Percentiles rank a stretch among this genome's conserved stretches.
phyloP scores from a whole-genome alignment of 805 yeast genomes.

The Metschnikowia henanensis region DNA sequence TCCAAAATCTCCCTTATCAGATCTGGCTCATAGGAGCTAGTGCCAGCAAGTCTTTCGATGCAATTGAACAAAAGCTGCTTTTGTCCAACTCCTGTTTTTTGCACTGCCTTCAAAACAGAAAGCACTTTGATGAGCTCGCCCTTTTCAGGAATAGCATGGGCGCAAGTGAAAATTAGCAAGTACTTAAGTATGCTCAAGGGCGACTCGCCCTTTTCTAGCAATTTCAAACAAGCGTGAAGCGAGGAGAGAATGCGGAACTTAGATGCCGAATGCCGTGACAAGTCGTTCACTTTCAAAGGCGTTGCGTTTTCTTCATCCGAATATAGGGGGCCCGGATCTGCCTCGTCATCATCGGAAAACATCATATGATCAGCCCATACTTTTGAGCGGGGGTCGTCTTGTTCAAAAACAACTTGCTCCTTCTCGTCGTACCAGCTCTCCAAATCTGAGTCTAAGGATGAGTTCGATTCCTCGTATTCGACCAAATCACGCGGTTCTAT shows the following conservation, averaged over 20 bases:
- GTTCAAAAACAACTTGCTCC: neutral
- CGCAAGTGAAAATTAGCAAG: constrained; percentile 23
- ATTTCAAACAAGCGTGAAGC: constrained; percentile 15
- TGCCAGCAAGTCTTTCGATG: constrained; percentile 23
- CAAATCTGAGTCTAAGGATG: neutral
- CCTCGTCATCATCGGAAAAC: constrained; percentile 27
- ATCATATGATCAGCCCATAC: constrained; percentile 29
- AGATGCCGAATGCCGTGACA: constrained; percentile 4
- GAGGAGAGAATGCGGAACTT: constrained; percentile 19
- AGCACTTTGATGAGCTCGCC: constrained; percentile 18
- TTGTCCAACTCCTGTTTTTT: constrained; percentile 19
- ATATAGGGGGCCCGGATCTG: constrained; percentile 16
- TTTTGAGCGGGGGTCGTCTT: neutral
- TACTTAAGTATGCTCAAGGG: constrained; percentile 25
- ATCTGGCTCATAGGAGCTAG: neutral
- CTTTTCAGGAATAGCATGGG: constrained; percentile 19
- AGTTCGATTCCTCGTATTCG: neutral
- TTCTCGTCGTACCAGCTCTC: constrained; percentile 10
- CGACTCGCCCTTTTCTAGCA: constrained; percentile 31
- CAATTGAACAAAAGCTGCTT: constrained; percentile 22
- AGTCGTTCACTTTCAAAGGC: neutral
- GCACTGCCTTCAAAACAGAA: constrained; percentile 21
- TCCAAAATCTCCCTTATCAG: constrained; percentile 2
- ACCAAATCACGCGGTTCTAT: neutral
- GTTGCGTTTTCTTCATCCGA: constrained; percentile 6